Conservation (phyloP, 2,329 filamentous ascomycete genomes). For the Arthrocladium fulminans region DNA sequence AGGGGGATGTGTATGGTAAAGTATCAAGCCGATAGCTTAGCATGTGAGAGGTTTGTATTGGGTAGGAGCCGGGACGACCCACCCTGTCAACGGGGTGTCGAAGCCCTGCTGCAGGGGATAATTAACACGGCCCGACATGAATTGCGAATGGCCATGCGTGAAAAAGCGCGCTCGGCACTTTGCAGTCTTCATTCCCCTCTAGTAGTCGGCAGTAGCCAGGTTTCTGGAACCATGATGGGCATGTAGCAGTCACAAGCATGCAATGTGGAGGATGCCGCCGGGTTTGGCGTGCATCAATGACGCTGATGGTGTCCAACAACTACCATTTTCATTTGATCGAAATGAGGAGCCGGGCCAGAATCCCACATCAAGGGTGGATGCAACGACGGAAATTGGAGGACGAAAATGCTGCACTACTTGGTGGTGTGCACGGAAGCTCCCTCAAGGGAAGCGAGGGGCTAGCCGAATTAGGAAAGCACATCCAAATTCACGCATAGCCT, state of each 20-base stretch:
- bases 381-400: conserved; percentile 1
- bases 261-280: not conserved
- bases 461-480: too few species aligned
- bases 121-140: not conserved
- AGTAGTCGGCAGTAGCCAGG: not conserved
- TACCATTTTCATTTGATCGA: not conserved
- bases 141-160: not conserved
- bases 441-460: too few species aligned
- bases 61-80: not conserved
- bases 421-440: conserved; percentile 44
- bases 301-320: not conserved
- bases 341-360: not conserved
- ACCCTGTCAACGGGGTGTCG: not conserved
- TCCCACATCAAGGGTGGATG: not conserved
- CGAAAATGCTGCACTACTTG: conserved; percentile 30
- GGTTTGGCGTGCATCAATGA: too few species aligned
- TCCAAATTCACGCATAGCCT: too few species aligned
- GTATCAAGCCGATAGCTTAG: not conserved
- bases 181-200: not conserved
- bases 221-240: not conserved
- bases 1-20: not conserved
- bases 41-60: conserved; percentile 3
- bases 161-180: not conserved
- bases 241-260: not conserved
- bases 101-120: not conserved